Evolutionary conservation across 495 filamentous ascomycete genomes (phyloP).

Genomic region (Penicillium steckii): DNA sequence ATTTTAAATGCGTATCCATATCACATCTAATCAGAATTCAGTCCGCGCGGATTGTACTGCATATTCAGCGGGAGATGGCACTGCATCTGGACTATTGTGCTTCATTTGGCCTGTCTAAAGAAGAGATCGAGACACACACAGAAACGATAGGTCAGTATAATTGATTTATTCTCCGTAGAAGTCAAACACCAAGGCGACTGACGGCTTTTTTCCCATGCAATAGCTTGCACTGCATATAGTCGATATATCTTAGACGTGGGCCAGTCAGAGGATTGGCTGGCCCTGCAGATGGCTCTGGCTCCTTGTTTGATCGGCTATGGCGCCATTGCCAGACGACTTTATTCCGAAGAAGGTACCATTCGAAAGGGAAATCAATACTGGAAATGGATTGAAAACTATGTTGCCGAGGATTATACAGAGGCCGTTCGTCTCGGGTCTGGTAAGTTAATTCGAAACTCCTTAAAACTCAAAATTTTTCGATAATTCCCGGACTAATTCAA

Average conservation of each 20-base stretch:
- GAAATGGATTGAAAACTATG: constrained; percentile 88
- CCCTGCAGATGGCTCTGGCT: constrained; percentile 75
- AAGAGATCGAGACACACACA: constrained; percentile 68
- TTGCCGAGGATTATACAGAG: constrained; percentile 69
- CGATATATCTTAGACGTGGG: constrained; percentile 89
- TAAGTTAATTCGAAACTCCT: constrained; percentile 30
- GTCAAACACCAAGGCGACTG: too few species aligned
- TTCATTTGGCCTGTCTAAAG: constrained; percentile 72
- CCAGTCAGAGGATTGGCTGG: constrained; percentile 81
- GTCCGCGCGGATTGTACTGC: constrained; percentile 68
- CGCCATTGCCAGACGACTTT: constrained; percentile 66
- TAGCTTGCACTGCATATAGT: constrained; percentile 49
- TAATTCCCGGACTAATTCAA: constrained; percentile 17
- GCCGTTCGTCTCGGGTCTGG: constrained; percentile 68
- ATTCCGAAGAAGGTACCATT: constrained; percentile 50
- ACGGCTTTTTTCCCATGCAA: constrained; percentile 14
- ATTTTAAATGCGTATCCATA: not conserved
- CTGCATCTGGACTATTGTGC: constrained; percentile 79
- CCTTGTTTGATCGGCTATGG: constrained; percentile 87
- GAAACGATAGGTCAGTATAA: constrained; percentile 63
- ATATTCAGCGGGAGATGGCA: constrained; percentile 75
- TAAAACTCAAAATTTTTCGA: constrained; percentile 7
- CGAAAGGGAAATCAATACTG: constrained; percentile 77
- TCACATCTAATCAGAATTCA: constrained; percentile 27
- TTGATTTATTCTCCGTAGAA: not conserved